These are phyloP conservation scores for Lecanicillium sp. DNA, from an alignment of 2,329 filamentous ascomycete species.

Conservation along the genomic window DNA sequence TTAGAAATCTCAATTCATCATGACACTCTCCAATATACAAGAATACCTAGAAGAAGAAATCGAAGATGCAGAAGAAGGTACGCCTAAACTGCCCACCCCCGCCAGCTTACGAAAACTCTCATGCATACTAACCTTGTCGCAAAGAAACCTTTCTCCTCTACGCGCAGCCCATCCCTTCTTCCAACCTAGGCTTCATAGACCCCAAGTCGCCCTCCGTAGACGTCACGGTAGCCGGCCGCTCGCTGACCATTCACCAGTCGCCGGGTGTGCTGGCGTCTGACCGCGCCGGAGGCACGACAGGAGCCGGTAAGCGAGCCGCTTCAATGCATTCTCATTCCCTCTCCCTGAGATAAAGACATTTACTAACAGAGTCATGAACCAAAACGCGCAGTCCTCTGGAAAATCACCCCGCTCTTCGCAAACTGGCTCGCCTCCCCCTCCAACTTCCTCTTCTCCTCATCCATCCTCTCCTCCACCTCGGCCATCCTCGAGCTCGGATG, in stretches of 20 bases:
- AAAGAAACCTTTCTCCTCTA: conserved; percentile 85
- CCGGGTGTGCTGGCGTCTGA: conserved; percentile 73
- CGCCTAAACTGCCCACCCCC: too few species aligned
- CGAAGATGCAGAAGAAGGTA: conserved; percentile 42
- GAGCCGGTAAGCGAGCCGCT: conserved; percentile 42
- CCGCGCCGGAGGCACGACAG: conserved; percentile 53
- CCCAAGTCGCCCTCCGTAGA: conserved; percentile 57
- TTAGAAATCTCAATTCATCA: too few species aligned
- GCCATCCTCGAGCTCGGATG: conserved; percentile 77
- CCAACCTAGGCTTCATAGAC: conserved; percentile 81
- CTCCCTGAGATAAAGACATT: conserved; percentile 2
- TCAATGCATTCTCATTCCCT: neutral
- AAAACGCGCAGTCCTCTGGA: conserved; percentile 66
- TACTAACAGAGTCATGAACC: too few species aligned
- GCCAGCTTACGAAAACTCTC: too few species aligned
- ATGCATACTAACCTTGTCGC: too few species aligned
- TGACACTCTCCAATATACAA: too few species aligned
- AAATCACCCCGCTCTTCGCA: conserved; percentile 76
- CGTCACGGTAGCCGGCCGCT: conserved; percentile 58
- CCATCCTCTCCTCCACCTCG: conserved; percentile 45
- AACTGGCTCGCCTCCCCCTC: conserved; percentile 61
- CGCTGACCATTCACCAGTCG: conserved; percentile 75
- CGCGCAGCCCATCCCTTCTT: conserved; percentile 63
- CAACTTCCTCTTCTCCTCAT: conserved; percentile 52
- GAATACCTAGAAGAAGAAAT: conserved; percentile 32